Conservation (phyloP, 495 filamentous ascomycete genomes). For the Parathielavia hyrcaniae region DNA sequence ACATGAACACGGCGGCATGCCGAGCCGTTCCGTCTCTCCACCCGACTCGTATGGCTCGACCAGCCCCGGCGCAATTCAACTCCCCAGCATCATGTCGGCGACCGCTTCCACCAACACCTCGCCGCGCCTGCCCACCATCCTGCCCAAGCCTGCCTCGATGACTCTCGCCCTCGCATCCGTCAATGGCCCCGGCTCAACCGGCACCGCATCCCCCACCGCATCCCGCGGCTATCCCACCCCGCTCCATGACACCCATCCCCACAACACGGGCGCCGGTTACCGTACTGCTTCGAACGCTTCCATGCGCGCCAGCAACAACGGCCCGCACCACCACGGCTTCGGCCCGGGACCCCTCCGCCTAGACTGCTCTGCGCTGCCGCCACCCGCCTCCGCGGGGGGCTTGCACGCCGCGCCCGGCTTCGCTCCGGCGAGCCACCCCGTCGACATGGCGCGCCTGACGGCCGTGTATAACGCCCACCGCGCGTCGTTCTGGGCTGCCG, state of each 20-base stretch:
- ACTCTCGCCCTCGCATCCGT: slow-evolving; percentile 34
- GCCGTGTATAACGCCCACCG: slow-evolving; percentile 64
- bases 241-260: slow-evolving; percentile 32
- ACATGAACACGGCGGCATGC: slow-evolving; percentile 32
- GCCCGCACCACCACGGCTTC: slow-evolving; percentile 16
- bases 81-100: slow-evolving; percentile 41
- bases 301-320: slow-evolving; percentile 20
- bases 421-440: slow-evolving; percentile 32
- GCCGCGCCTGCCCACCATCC: slow-evolving; percentile 49
- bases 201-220: slow-evolving; percentile 30
- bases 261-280: slow-evolving; percentile 27
- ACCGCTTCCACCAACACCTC: slow-evolving; percentile 32
- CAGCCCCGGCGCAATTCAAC: slow-evolving; percentile 39
- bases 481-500: slow-evolving; percentile 62
- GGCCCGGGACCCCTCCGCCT: slow-evolving; percentile 41
- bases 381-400: slow-evolving; percentile 30
- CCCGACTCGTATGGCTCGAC: slow-evolving; percentile 36
- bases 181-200: slow-evolving; percentile 16
- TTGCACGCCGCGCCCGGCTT: slow-evolving; percentile 17
- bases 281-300: slow-evolving; percentile 30
- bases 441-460: slow-evolving; percentile 63
- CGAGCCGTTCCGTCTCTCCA: slow-evolving; percentile 36
- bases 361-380: slow-evolving; percentile 43
- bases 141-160: slow-evolving; percentile 54
- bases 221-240: slow-evolving; percentile 34